phyloP scores from a whole-genome alignment of 179 eudicot species.

The Silene coronaria region DNA sequence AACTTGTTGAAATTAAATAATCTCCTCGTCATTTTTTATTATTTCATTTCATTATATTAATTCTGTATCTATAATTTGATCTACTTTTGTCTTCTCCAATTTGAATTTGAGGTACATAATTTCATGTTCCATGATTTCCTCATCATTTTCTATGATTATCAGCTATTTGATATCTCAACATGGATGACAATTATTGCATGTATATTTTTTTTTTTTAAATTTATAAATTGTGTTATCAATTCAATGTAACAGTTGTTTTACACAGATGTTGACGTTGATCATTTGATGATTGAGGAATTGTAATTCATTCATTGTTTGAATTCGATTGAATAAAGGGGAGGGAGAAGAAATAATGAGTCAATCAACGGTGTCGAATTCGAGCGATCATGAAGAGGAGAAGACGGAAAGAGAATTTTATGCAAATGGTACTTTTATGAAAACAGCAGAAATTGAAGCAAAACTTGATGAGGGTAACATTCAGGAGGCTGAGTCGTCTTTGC shows the following conservation, averaged over 20 bases:
- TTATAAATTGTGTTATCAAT: background rate
- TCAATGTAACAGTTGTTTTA: background rate
- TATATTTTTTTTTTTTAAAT: too few species aligned
- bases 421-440: slow-evolving; percentile 67
- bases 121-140: background rate
- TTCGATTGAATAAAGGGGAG: background rate
- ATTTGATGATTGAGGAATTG: background rate
- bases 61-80: background rate
- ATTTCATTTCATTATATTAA: background rate
- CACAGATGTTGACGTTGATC: background rate
- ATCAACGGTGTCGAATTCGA: slow-evolving; percentile 28
- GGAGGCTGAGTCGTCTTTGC: slow-evolving; percentile 85
- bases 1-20: background rate
- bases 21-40: too few species aligned
- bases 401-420: slow-evolving; percentile 54
- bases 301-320: background rate
- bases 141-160: too few species aligned
- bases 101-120: background rate
- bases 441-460: slow-evolving; percentile 66
- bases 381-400: slow-evolving; percentile 44
- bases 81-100: background rate
- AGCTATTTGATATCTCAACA: background rate
- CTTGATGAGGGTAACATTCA: slow-evolving; percentile 82
- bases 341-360: slow-evolving; percentile 20
- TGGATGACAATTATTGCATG: too few species aligned